phyloP scores from a whole-genome alignment of 331 rosid genomes.

The Quercus lobata region DNA sequence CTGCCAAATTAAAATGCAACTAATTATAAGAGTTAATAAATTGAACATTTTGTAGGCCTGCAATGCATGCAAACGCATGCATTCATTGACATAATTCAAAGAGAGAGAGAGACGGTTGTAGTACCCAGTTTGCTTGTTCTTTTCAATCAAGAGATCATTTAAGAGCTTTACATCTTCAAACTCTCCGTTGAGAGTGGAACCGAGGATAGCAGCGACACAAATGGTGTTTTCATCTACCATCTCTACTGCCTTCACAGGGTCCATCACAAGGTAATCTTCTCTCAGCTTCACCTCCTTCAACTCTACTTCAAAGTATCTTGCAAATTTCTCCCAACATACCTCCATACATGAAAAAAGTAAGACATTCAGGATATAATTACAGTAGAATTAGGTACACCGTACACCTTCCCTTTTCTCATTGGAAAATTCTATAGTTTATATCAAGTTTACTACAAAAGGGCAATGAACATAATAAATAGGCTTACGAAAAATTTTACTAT shows the following conservation, averaged over 20 bases:
- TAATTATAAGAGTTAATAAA: neutral
- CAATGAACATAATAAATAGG: too few relatives aligned
- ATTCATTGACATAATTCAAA: neutral
- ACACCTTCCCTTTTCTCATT: too few relatives aligned
- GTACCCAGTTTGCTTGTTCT: conserved; percentile 71
- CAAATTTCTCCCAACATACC: conserved; percentile 97
- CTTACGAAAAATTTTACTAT: too few relatives aligned
- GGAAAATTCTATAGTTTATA: too few relatives aligned
- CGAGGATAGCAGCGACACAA: conserved; percentile 91
- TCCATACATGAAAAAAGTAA: conserved; percentile 11
- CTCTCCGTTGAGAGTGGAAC: conserved; percentile 85
- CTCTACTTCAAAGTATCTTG: conserved; percentile 90
- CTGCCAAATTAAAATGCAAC: conserved; percentile 22
- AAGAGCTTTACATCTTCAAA: conserved; percentile 78
- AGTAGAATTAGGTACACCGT: too few relatives aligned
- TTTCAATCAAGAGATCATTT: conserved; percentile 59
- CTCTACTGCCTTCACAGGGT: conserved; percentile 69
- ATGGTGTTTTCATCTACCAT: conserved; percentile 90
- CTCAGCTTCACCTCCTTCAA: conserved; percentile 75
- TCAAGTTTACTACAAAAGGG: too few relatives aligned
- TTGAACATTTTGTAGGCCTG: neutral
- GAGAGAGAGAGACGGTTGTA: neutral
- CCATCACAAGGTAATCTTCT: conserved; percentile 78
- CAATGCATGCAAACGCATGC: neutral
- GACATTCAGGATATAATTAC: neutral